Evolutionary conservation across 2,329 filamentous ascomycete genomes (phyloP), one percentile per base, ranked within the genome.

Genomic region (Phialophora verrucosa): DNA sequence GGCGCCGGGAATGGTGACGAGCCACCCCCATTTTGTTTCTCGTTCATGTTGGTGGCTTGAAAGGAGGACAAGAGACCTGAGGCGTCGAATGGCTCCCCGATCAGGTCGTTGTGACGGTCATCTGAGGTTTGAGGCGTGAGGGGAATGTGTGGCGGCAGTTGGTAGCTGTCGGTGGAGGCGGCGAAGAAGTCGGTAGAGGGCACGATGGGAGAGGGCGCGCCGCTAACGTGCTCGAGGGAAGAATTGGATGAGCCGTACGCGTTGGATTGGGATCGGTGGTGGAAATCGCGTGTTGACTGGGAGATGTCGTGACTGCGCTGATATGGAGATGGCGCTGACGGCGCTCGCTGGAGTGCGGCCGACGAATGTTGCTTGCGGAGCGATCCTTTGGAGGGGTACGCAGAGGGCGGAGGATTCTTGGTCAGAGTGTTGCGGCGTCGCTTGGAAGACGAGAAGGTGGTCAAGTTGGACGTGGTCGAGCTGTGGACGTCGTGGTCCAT

Each of bases 191-290:
- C 73, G 64, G 73, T 73, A 51, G 70, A 71, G 42, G 74, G 68
- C 51, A 78, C 72, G 35, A 77, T 74, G 58, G 80, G 79, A 25
- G 80, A 82, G 8, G 76, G 76, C 55, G 74, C 76, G 38, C 75
- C 75, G 70, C 78, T 81, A 44, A 77, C 73, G 69, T 79, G 78
- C 44, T 83, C 81, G 65, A 82, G 74, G 8, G 80, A 82, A n/a
- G 81, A 83, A 23, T 77, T 80, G 17, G 80, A 82, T 5, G 81
- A 83, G 51, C 76, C 79, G 74, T 80, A 81, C 35, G 78, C 78
- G 75, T 78, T 80, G 50, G 81, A 83, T 69, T 79, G 76, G 35
- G 81, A 81, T 59, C 80, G 78, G 62, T 77, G 69, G 79, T 72
- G 82, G 78, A 66, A 64, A 51, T 70, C 70, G 64, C 67, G 66